Percentiles rank a stretch among this genome's conserved stretches.
phyloP scores from a whole-genome alignment of 139 green algal genomes.

The Gonium pectorale region DNA sequence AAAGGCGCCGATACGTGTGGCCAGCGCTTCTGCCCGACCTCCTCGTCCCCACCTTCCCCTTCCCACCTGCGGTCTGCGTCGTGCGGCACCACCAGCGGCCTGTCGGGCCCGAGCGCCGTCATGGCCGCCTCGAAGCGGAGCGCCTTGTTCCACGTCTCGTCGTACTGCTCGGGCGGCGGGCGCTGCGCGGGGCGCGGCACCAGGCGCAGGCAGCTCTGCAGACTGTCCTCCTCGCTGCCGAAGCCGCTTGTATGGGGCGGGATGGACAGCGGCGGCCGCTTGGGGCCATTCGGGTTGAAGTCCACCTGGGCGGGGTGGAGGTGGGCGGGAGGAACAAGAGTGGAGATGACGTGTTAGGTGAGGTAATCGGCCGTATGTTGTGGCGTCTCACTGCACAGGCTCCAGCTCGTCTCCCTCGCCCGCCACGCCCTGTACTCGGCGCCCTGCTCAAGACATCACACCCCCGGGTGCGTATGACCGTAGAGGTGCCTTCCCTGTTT shows the following conservation, averaged over 20 bases:
- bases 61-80: slow-evolving; percentile 51
- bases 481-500: too few species aligned
- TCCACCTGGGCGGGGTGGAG: slow-evolving; percentile 24
- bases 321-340: too few species aligned
- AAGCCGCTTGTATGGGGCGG: slow-evolving; percentile 47
- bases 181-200: slow-evolving; percentile 42
- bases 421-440: too few species aligned
- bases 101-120: slow-evolving; percentile 31
- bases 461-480: too few species aligned
- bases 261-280: slow-evolving; percentile 49
- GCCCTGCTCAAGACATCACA: too few species aligned
- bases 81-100: slow-evolving; percentile 41
- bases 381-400: too few species aligned
- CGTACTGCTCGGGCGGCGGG: slow-evolving; percentile 52
- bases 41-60: not conserved
- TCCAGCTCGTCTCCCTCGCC: too few species aligned
- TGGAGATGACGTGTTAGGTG: too few species aligned
- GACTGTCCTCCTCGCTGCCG: slow-evolving; percentile 64
- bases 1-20: too few species aligned
- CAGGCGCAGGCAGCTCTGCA: slow-evolving; percentile 61
- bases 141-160: slow-evolving; percentile 52
- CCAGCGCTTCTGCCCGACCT: too few species aligned
- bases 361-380: too few species aligned
- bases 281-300: slow-evolving; percentile 50
- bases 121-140: slow-evolving; percentile 53